A percentile compares a stretch with the other conserved stretches of the same genome.
These are phyloP conservation scores for Calonectria pauciramosa DNA, from an alignment of 2,329 filamentous ascomycete genomes.

Conservation along the genomic window DNA sequence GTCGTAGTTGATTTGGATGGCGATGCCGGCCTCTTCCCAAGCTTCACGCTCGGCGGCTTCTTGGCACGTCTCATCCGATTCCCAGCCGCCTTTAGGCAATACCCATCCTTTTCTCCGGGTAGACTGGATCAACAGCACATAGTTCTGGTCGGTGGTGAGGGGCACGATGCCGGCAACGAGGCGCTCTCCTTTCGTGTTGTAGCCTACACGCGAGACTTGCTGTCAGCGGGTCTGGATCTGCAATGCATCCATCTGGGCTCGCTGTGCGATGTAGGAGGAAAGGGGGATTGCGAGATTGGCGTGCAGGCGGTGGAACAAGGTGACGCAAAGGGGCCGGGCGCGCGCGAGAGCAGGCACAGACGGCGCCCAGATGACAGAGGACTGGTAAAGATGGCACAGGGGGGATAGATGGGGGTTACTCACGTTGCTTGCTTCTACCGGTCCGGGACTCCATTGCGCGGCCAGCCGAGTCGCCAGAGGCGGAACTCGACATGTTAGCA, in stretches of 20 bases:
- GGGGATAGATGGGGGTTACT: conserved; percentile 57
- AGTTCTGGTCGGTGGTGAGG: conserved; percentile 85
- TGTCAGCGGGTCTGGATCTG: conserved; percentile 34
- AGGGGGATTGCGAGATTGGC: conserved; percentile 16
- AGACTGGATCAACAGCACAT: conserved; percentile 94
- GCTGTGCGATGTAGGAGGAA: background rate
- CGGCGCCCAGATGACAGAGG: conserved; percentile 16
- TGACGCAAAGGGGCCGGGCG: conserved; percentile 1
- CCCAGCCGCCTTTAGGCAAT: conserved; percentile 97
- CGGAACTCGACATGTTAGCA: conserved; percentile 53
- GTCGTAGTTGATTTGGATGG: conserved; percentile 86
- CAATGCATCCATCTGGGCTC: conserved; percentile 13
- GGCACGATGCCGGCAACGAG: conserved; percentile 96
- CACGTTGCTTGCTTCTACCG: conserved; percentile 85
- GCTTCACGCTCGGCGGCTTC: conserved; percentile 91
- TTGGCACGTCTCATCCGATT: conserved; percentile 89
- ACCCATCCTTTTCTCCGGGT: conserved; percentile 95
- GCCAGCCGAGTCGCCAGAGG: conserved; percentile 52
- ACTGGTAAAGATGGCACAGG: conserved; percentile 25
- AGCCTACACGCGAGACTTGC: conserved; percentile 71
- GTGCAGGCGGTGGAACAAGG: conserved; percentile 24
- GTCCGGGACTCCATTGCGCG: conserved; percentile 81
- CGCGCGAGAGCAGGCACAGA: conserved; percentile 21
- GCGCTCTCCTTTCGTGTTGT: conserved; percentile 91
- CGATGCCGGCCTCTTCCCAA: conserved; percentile 97